A percentile compares a stretch with the other conserved stretches of the same genome.
Evolutionary conservation across 805 yeast genomes (phyloP).

Genomic region (Lipomyces yamanashiensis): DNA sequence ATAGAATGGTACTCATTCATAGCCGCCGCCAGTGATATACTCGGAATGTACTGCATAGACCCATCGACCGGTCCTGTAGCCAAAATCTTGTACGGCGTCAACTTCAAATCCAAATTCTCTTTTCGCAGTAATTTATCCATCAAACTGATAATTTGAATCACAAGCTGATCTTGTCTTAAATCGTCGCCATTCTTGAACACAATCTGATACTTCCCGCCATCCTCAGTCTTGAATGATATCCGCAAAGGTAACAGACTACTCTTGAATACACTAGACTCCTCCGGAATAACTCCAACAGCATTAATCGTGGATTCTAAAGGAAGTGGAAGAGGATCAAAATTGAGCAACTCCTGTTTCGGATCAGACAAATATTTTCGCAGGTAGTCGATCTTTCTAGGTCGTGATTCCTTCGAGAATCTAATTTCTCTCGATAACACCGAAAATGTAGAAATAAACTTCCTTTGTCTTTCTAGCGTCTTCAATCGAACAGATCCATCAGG

Average conservation of each 20-base stretch:
- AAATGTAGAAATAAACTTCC: conserved; percentile 67
- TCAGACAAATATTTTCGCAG: conserved; percentile 63
- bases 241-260: conserved; percentile 89
- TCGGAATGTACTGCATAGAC: conserved; percentile 91
- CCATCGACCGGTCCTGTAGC: conserved; percentile 94
- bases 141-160: conserved; percentile 86
- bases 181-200: conserved; percentile 98
- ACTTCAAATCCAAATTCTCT: conserved; percentile 85
- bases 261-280: conserved; percentile 84
- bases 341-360: conserved; percentile 47
- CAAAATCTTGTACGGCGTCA: conserved; percentile 86
- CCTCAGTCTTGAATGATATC: conserved; percentile 67
- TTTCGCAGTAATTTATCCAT: conserved; percentile 88
- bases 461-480: conserved; percentile 58
- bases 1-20: conserved; percentile 76
- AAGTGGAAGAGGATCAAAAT: conserved; percentile 62
- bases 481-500: conserved; percentile 42
- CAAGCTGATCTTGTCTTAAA: conserved; percentile 92
- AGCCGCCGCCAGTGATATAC: conserved; percentile 83
- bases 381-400: conserved; percentile 73
- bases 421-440: conserved; percentile 68
- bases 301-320: conserved; percentile 83
- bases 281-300: conserved; percentile 77
- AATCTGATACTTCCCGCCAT: conserved; percentile 64
- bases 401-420: conserved; percentile 71